phyloP scores from a whole-genome alignment of 2,329 filamentous ascomycete species.

The Monilinia fructicola region DNA sequence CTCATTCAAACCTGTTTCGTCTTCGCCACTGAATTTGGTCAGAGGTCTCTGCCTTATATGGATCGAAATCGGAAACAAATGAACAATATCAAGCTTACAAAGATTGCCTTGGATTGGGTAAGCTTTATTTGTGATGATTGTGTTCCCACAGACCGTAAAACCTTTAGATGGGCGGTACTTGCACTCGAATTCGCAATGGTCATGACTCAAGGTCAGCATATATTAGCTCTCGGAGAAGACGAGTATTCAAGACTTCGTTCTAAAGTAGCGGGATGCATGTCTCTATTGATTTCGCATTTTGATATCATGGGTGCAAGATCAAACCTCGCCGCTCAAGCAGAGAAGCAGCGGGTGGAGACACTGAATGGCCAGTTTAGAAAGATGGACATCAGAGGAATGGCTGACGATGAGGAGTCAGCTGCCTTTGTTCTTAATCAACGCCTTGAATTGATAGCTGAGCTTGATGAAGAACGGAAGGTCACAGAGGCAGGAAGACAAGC shows the following conservation, averaged over 20 bases:
- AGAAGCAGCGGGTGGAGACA: slow-evolving; percentile 84
- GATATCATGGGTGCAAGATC: slow-evolving; percentile 98
- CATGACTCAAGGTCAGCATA: slow-evolving; percentile 92
- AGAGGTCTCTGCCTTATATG: slow-evolving; percentile 91
- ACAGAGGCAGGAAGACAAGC: slow-evolving; percentile 83
- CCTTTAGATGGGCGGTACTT: slow-evolving; percentile 94
- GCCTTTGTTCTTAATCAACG: slow-evolving; percentile 73
- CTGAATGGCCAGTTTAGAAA: slow-evolving; percentile 72
- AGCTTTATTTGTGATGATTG: slow-evolving; percentile 98
- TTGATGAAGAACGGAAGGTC: slow-evolving; percentile 76
- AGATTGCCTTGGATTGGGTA: slow-evolving; percentile 93
- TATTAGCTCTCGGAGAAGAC: slow-evolving; percentile 82
- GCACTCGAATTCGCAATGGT: slow-evolving; percentile 96
- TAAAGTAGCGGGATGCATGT: slow-evolving; percentile 97
- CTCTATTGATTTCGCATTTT: slow-evolving; percentile 93
- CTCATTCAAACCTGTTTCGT: slow-evolving; percentile 97
- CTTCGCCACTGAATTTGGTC: slow-evolving; percentile 98
- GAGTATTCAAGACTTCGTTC: slow-evolving; percentile 80
- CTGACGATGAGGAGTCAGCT: slow-evolving; percentile 83
- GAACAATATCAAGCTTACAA: slow-evolving; percentile 94
- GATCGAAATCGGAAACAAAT: slow-evolving; percentile 92
- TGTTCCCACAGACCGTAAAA: slow-evolving; percentile 87
- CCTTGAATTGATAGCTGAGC: slow-evolving; percentile 66
- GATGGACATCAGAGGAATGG: slow-evolving; percentile 70
- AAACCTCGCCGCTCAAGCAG: slow-evolving; percentile 87